Evolutionary conservation across 371 early-diverging fungal genomes (phyloP).

Genomic region (Actinomortierella wolfii): DNA sequence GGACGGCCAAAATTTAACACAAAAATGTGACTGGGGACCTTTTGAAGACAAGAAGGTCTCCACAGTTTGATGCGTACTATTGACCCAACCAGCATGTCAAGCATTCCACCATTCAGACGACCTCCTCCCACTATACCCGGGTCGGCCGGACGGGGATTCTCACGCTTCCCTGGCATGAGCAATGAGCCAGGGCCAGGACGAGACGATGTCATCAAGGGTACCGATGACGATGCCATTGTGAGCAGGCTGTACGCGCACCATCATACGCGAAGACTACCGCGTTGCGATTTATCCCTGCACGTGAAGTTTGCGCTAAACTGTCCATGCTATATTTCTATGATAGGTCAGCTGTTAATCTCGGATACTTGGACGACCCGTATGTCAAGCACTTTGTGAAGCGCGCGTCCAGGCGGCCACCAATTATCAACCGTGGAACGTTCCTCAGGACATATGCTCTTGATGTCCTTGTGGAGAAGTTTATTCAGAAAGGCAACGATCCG

Average conservation of each 20-base stretch:
- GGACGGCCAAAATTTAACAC: no score
- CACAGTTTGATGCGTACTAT: no score
- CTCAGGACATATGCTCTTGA: constrained; percentile 76
- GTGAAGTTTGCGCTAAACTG: neutral
- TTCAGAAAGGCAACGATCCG: constrained; percentile 32
- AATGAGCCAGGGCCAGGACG: constrained; percentile 14
- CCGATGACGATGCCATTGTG: constrained; percentile 89
- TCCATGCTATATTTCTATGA: neutral
- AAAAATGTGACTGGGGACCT: no score
- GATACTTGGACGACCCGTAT: constrained; percentile 85
- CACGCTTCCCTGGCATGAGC: no score
- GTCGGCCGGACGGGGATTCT: no score
- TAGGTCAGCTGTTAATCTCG: constrained; percentile 83
- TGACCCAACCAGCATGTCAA: no score
- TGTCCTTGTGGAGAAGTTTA: constrained; percentile 64
- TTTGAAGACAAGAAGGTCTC: no score
- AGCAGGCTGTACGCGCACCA: constrained; percentile 65
- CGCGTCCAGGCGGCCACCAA: constrained; percentile 76
- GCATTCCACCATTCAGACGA: no score
- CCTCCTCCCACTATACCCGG: no score
- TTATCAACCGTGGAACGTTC: constrained; percentile 91
- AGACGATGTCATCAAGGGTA: constrained; percentile 77
- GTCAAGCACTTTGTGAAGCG: constrained; percentile 74
- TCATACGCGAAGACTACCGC: neutral
- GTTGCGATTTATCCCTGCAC: neutral